phyloP scores from a whole-genome alignment of 2,329 filamentous ascomycete genomes.

The Colletotrichum echinochloae region DNA sequence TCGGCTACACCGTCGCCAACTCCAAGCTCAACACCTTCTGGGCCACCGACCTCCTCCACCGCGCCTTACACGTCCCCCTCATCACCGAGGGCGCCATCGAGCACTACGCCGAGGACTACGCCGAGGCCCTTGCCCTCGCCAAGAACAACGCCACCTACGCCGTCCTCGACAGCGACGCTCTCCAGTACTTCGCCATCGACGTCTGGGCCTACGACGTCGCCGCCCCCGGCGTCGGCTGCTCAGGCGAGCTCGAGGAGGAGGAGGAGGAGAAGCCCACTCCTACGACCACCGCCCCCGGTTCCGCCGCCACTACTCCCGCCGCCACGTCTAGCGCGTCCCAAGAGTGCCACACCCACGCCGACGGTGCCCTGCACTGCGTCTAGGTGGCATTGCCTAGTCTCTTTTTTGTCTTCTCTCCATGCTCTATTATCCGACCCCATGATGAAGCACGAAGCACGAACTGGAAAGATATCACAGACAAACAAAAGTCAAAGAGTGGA shows the following conservation, averaged over 20 bases:
- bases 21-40: constrained; percentile 71
- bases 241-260: constrained; percentile 54
- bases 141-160: constrained; percentile 58
- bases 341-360: constrained; percentile 57
- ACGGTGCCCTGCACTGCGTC: constrained; percentile 50
- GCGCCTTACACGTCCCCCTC: constrained; percentile 71
- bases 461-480: neutral
- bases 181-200: constrained; percentile 78
- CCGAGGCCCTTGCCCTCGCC: constrained; percentile 65
- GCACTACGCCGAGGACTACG: constrained; percentile 72
- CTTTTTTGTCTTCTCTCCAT: too few relatives aligned
- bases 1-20: constrained; percentile 71
- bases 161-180: constrained; percentile 68
- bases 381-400: neutral
- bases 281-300: constrained; percentile 48
- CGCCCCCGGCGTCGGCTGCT: constrained; percentile 71
- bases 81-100: constrained; percentile 71
- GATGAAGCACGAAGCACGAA: neutral
- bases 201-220: constrained; percentile 75
- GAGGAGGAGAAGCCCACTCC: constrained; percentile 14
- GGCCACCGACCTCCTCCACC: constrained; percentile 75
- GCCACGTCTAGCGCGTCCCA: constrained; percentile 70
- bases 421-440: neutral
- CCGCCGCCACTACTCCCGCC: constrained; percentile 58
- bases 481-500: neutral